Percentiles rank a stretch among this genome's conserved stretches.
phyloP scores from a whole-genome alignment of 495 filamentous ascomycete species.

The Aspergillus hancockii region DNA sequence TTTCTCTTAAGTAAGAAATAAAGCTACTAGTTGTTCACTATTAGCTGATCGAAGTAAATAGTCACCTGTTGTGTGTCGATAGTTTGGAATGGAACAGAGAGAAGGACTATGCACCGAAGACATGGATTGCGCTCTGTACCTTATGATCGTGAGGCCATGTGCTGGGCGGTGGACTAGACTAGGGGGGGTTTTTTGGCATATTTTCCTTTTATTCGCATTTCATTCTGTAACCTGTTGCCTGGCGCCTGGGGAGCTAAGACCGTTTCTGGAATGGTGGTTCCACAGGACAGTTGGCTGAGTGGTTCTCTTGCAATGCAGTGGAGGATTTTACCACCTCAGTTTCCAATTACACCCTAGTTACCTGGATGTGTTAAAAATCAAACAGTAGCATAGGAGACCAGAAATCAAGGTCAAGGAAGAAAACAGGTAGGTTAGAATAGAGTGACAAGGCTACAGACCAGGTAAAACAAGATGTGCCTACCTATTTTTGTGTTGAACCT shows the following conservation, averaged over 20 bases:
- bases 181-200: background rate
- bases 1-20: too few relatives aligned
- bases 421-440: background rate
- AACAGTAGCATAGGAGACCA: background rate
- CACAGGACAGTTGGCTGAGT: conserved; percentile 9
- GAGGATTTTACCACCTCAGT: background rate
- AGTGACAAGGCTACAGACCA: background rate
- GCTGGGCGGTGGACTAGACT: background rate
- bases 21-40: background rate
- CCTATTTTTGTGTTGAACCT: background rate
- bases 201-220: background rate
- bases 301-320: background rate
- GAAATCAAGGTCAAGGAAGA: background rate
- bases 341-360: background rate
- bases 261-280: background rate
- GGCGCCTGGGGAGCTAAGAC: background rate
- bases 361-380: background rate
- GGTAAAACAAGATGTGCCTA: background rate
- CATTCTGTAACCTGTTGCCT: conserved; percentile 1
- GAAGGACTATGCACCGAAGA: background rate
- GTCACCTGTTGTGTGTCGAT: background rate
- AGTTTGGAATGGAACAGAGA: background rate
- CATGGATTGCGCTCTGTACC: background rate
- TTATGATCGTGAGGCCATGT: background rate
- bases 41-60: background rate